phyloP scores from a whole-genome alignment of 768 basidiomycete genomes.

The Psilocybe azurescens region DNA sequence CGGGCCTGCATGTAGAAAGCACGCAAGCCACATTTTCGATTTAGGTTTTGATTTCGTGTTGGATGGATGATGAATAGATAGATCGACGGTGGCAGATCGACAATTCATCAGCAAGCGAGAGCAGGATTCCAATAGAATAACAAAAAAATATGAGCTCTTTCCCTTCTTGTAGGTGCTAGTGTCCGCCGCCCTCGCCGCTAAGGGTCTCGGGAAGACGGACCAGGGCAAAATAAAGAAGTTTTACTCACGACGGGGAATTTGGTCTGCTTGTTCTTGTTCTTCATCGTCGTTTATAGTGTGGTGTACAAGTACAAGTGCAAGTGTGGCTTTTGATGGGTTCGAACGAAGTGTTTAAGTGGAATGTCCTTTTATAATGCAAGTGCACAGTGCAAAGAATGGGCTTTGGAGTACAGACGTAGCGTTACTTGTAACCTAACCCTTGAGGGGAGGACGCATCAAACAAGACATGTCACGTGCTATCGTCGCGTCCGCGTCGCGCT shows the following conservation, averaged over 20 bases:
- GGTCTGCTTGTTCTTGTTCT: slow-evolving; percentile 90
- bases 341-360: not conserved
- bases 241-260: slow-evolving; percentile 86
- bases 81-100: not conserved
- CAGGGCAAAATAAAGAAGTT: slow-evolving; percentile 1
- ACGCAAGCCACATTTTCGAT: too few relatives aligned
- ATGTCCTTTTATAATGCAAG: not conserved
- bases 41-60: too few relatives aligned
- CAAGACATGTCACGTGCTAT: not conserved
- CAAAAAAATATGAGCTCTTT: not conserved
- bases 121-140: not conserved
- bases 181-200: not conserved
- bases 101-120: not conserved
- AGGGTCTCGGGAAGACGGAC: not conserved
- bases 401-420: not conserved
- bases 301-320: not conserved
- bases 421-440: not conserved
- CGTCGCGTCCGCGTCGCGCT: not conserved
- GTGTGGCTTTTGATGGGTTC: not conserved
- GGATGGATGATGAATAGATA: not conserved
- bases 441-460: not conserved
- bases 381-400: not conserved
- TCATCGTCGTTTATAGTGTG: slow-evolving; percentile 52
- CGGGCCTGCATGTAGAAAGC: slow-evolving; percentile 65
- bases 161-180: not conserved